Base-by-base conservation (phyloP, 139 green algal species). In the Coelastrella sp. region DNA sequence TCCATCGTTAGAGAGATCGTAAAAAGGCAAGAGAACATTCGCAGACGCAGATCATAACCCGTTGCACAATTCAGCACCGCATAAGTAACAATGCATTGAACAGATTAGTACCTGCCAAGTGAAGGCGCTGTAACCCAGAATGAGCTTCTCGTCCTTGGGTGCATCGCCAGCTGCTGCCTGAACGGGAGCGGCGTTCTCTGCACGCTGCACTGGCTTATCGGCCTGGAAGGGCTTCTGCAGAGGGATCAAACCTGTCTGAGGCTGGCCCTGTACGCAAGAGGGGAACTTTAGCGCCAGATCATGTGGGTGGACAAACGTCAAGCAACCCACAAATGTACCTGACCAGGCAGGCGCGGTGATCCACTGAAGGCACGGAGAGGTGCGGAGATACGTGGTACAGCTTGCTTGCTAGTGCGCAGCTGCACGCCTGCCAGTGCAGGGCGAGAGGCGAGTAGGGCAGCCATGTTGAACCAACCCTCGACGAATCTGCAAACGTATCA, bases 41-140 rank as follows among this genome's bases (percentile, higher is more conserved):
- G n/a, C n/a, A n/a, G n/a, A n/a, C n/a, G n/a, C n/a, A n/a, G n/a
- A n/a, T n/a, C n/a, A n/a, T n/a, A n/a, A n/a, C n/a, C n/a, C n/a
- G n/a, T n/a, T n/a, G n/a, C n/a, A n/a, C n/a, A n/a, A n/a, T n/a
- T n/a, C n/a, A n/a, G n/a, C n/a, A n/a, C n/a, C n/a, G n/a, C n/a
- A n/a, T n/a, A n/a, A n/a, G n/a, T n/a, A n/a, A n/a, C n/a, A 57
- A 0, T 57, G 45, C 45, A 13, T 57, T 23, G 11, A 57, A 23
- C 15, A 57, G 11, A 21, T 32, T 64, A 19, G 30, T 27, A 64
- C 53, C 53, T 64, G 50, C 81, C 81, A 87, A 11, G 81, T 87
- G 69, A 87, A 57, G 27, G 40, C 53, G 17, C 38, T 40, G 27
- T 81, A 87, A 53, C 81, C 81, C n/a, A 87, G 66, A 53, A 87